A percentile compares a stretch with the other conserved stretches of the same genome.
Conservation (phyloP, 768 basidiomycete genomes). For the Phlegmacium glaucopus region DNA sequence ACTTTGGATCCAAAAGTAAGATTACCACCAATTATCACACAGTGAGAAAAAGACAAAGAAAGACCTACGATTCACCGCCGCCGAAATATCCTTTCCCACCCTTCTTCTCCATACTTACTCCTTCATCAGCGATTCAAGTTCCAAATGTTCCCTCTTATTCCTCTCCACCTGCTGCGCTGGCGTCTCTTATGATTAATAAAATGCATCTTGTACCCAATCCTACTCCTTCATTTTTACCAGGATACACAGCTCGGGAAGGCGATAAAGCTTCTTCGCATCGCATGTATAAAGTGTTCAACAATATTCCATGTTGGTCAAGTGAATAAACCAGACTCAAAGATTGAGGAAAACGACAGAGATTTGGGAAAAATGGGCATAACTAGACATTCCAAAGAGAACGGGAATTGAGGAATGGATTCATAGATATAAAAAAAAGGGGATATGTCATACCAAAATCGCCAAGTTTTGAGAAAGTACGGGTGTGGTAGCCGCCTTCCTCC, state of each 20-base stretch:
- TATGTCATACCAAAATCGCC: constrained; percentile 54
- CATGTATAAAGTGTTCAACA: constrained; percentile 81
- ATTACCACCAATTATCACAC: background rate
- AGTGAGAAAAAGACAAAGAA: background rate
- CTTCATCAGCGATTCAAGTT: constrained; percentile 77
- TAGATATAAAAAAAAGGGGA: constrained; percentile 1
- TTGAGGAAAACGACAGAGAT: constrained; percentile 65
- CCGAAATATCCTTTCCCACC: constrained; percentile 77
- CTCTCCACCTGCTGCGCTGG: constrained; percentile 57
- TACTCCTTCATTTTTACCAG: constrained; percentile 60
- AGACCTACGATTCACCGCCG: constrained; percentile 77
- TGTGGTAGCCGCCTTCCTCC: constrained; percentile 52
- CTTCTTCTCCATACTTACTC: constrained; percentile 35
- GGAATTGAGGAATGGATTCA: background rate
- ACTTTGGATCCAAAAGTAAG: constrained; percentile 38
- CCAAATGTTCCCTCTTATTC: constrained; percentile 76
- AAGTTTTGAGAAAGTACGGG: constrained; percentile 49
- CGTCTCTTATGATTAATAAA: constrained; percentile 23
- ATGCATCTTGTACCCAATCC: too few species aligned
- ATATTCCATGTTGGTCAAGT: constrained; percentile 93
- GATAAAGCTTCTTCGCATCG: constrained; percentile 44
- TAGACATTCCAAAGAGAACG: constrained; percentile 21
- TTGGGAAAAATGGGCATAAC: constrained; percentile 72
- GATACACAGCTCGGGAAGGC: constrained; percentile 30
- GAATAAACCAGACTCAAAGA: constrained; percentile 89